Evolutionary conservation across 345 rosid species (phyloP), one percentile per base, ranked within the genome.

Genomic region (Brassica incana): DNA sequence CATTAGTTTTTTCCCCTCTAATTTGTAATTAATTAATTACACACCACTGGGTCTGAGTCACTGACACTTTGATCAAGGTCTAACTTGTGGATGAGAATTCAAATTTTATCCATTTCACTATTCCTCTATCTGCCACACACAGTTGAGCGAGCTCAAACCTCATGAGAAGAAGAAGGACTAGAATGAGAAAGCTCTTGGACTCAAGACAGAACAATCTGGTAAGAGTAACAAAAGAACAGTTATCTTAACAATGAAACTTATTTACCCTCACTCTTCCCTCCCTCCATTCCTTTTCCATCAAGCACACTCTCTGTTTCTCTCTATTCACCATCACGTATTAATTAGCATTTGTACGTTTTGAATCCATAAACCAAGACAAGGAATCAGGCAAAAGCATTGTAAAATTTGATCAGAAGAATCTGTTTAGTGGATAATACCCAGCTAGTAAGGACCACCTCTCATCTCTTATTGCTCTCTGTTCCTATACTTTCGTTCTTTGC

Each of bases 41-140:
- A 38, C 45, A 43, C 50, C 14, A 43, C 4, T 35, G 38, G 1
- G 38, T 1, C 38, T 29, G 30, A 29, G 30, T 29, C 30, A 29
- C 30, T 38, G 10, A 36, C 11, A 8, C 45, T 38, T 38, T 2
- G 45, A 2, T 38, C 8, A 38, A 45, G n/a, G 52, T 45, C 52
- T 4, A 45, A 45, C 76, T 8, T 54, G 83, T 80, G 83, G 83
- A 75, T 75, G 76, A 69, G 79, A 80, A 80, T 69, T 54, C 8
- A 40, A 69, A 23, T 70, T 69, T 63, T 64, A 75, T 80, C 83
- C 65, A 16, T 79, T 73, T 7, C n/a, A 6, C 11, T 35, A 61
- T 56, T 27, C 72, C 14, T 43, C 50, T 43, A 4, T 43, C 50
- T 43, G 4, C 50, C 50, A 43, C 1, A 43, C 50, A 38, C 50